These are phyloP conservation scores for Butyriboletus loyo DNA, from an alignment of 768 basidiomycete genomes.

Conservation along the genomic window DNA sequence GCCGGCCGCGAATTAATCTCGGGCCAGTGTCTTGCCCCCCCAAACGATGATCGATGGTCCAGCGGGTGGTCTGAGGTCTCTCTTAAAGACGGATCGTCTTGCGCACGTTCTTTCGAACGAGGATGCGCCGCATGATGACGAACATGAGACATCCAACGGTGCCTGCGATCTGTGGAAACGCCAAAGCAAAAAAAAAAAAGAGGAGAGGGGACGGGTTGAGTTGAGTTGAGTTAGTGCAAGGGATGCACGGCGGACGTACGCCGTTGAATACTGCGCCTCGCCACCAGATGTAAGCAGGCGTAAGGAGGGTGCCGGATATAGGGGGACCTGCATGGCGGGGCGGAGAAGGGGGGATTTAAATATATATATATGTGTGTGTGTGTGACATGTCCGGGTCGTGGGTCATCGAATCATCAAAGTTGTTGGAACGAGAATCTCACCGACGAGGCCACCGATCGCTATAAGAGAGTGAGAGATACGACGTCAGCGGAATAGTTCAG, in stretches of 20 bases:
- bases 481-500: neutral
- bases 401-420: too few relatives aligned
- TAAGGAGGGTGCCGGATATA: slow-evolving; percentile 55
- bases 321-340: slow-evolving; percentile 48
- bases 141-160: slow-evolving; percentile 26
- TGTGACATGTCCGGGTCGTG: too few relatives aligned
- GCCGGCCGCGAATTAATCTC: too few relatives aligned
- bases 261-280: slow-evolving; percentile 54
- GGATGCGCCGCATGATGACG: slow-evolving; percentile 24
- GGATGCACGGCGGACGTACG: slow-evolving; percentile 16
- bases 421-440: slow-evolving; percentile 4
- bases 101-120: neutral
- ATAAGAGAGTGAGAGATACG: too few relatives aligned
- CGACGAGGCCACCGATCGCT: slow-evolving; percentile 18
- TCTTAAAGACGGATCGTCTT: neutral
- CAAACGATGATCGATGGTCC: too few relatives aligned
- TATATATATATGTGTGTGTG: too few relatives aligned
- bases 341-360: neutral
- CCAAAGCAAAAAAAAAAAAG: neutral
- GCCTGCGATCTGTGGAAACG: slow-evolving; percentile 14
- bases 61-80: too few relatives aligned
- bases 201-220: neutral
- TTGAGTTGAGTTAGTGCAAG: neutral
- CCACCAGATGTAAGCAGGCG: slow-evolving; percentile 54
- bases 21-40: too few relatives aligned